A percentile compares a stretch with the other conserved stretches of the same genome.
These are phyloP conservation scores for Mycena olivaceomarginata DNA, from an alignment of 768 basidiomycete genomes.

Conservation along the genomic window DNA sequence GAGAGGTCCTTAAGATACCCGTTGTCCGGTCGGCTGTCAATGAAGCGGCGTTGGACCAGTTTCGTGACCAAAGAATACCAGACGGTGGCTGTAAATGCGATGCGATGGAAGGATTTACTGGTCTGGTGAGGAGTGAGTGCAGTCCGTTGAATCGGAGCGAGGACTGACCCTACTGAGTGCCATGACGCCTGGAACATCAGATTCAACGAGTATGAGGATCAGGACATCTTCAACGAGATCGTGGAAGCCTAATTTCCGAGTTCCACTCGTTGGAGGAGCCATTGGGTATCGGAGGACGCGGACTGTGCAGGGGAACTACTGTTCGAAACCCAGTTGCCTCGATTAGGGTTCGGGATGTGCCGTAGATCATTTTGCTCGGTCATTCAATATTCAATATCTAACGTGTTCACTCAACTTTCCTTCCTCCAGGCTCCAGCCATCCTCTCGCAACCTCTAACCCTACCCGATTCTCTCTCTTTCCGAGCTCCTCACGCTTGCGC, in stretches of 20 bases:
- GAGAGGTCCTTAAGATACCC: background rate
- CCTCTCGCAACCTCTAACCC: no score
- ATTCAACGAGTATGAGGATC: conserved; percentile 18
- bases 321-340: no score
- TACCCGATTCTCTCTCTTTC: no score
- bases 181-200: conserved; percentile 17
- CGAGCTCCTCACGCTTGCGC: no score
- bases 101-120: conserved; percentile 7
- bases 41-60: conserved; percentile 4
- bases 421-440: no score
- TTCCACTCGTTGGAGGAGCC: no score
- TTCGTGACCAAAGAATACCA: background rate
- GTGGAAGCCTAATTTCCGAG: background rate
- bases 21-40: conserved; percentile 13
- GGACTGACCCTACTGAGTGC: conserved; percentile 17
- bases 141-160: background rate
- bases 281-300: no score
- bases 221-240: conserved; percentile 22
- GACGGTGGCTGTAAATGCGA: background rate
- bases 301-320: no score
- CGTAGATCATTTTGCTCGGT: no score
- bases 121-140: background rate
- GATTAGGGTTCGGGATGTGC: no score
- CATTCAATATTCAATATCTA: no score
- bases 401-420: no score